These are phyloP conservation scores for Colletotrichum sp. DNA, from an alignment of 2,329 filamentous ascomycete species.

Conservation along the genomic window DNA sequence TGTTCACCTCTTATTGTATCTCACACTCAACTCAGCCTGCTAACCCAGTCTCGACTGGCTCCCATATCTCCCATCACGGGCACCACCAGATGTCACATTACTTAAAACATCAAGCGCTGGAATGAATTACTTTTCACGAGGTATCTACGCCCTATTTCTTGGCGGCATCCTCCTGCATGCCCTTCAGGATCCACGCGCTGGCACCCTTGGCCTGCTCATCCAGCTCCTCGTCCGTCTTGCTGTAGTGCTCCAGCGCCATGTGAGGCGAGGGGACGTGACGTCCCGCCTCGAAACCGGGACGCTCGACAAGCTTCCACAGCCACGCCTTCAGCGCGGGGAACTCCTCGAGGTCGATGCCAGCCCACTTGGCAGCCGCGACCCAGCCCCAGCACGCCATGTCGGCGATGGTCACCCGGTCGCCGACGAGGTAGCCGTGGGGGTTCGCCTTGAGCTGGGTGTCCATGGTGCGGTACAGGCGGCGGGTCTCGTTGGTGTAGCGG, in stretches of 20 bases:
- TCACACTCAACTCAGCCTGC: background rate
- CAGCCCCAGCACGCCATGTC: conserved; percentile 85
- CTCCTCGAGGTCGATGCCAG: conserved; percentile 66
- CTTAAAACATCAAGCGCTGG: background rate
- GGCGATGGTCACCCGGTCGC: conserved; percentile 73
- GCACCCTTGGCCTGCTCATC: conserved; percentile 58
- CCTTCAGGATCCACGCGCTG: conserved; percentile 67
- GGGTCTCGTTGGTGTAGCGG: conserved; percentile 82
- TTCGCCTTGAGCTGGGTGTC: conserved; percentile 71
- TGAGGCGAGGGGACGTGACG: conserved; percentile 73
- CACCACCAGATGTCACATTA: background rate
- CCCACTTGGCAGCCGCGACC: conserved; percentile 59
- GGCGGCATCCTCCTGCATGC: conserved; percentile 69
- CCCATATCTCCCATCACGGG: background rate
- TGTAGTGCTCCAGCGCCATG: conserved; percentile 58
- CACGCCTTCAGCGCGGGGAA: conserved; percentile 80
- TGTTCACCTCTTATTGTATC: background rate
- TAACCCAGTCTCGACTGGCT: background rate
- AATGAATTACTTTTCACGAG: background rate
- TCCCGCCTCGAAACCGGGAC: conserved; percentile 78
- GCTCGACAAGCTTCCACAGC: conserved; percentile 72
- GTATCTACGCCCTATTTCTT: conserved; percentile 41
- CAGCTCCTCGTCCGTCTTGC: conserved; percentile 54
- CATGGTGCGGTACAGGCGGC: conserved; percentile 80
- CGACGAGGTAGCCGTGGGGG: conserved; percentile 64